Conservation (phyloP, 2,329 filamentous ascomycete genomes). For the Aspergillus ochraceus region DNA sequence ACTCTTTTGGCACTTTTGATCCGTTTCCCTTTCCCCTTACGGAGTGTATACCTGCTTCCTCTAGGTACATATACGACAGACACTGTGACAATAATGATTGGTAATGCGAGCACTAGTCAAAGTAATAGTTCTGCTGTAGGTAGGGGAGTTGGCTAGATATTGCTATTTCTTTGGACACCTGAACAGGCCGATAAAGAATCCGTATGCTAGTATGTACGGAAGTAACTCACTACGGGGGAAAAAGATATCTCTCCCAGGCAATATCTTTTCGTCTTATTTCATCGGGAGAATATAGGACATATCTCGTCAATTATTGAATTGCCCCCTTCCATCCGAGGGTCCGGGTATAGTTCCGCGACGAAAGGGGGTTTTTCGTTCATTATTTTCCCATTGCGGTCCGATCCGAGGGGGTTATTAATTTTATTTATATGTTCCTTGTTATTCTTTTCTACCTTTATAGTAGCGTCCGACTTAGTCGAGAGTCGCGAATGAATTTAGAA, state of each 20-base stretch:
- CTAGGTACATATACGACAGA: too few relatives aligned
- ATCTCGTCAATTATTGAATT: slow-evolving; percentile 8
- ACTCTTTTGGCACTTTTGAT: neutral
- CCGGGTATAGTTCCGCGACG: neutral
- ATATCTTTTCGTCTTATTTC: neutral
- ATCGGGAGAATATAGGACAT: neutral
- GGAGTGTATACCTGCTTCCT: too few relatives aligned
- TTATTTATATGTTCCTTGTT: neutral
- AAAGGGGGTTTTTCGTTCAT: neutral
- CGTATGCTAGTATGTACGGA: too few relatives aligned
- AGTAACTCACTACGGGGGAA: neutral
- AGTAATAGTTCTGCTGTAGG: neutral
- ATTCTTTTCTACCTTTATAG: neutral
- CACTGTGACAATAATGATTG: too few relatives aligned
- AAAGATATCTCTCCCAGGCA: neutral
- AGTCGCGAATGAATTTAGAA: neutral
- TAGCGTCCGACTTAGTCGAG: neutral
- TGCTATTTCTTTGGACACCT: neutral
- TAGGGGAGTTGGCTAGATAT: neutral
- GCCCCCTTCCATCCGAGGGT: neutral
- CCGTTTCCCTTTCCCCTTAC: too few relatives aligned
- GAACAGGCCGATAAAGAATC: too few relatives aligned
- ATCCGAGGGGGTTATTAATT: slow-evolving; percentile 1
- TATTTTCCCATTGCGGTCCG: slow-evolving; percentile 6
- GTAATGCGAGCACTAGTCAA: neutral